Base-by-base conservation (phyloP, 2,329 filamentous ascomycete species). In the Cercospora zeae-maydis region DNA sequence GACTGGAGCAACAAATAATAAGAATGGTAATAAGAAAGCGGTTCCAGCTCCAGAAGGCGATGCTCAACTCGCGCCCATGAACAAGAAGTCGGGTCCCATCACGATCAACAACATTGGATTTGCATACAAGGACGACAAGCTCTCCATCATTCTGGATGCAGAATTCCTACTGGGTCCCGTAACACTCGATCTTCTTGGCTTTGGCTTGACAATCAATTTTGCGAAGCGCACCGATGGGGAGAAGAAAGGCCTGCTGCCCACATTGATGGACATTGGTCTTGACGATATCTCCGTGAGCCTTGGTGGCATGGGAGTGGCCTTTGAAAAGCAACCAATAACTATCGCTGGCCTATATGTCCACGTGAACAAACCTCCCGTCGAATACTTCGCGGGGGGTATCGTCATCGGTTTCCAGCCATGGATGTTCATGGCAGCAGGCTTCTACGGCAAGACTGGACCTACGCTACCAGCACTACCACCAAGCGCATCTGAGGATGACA, bases 341-440 rank as follows among this genome's bases (percentile, higher is more conserved):
- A 33, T 63, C 9, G 62, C 57, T 7, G 62, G 62, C n/a, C 52
- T 61, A 37, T 63, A 61, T 52, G 45, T 27, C 7, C 37, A 63
- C 21, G 30, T 14, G 6, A 37, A 30, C 11, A 58, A 16, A 27
- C 31, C 42, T 2, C 34, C 33, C 3, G 33, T 52, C 21, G 21
- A 37, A 13, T n/a, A 58, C 24, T 63, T 61, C 11, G 34, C 52
- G 24, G 62, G 62, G 8, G 62, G 62, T n/a, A 27, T 63, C 1
- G 58, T 37, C 5, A 10, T 63, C 4, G n/a, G 37, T 3, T 51
- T 63, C 52, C 42, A 55, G 37, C 57, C 63, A 6, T 65, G 60
- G 14, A 37, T 14, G 11, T 62, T 65, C 42, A 49, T 65, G 42
- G 63, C 63, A 11, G 63, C 57, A 3, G 63, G 63, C 13, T 49